These are phyloP conservation scores for Metschnikowia anglica DNA, from an alignment of 805 yeast genomes.

Conservation along the genomic window DNA sequence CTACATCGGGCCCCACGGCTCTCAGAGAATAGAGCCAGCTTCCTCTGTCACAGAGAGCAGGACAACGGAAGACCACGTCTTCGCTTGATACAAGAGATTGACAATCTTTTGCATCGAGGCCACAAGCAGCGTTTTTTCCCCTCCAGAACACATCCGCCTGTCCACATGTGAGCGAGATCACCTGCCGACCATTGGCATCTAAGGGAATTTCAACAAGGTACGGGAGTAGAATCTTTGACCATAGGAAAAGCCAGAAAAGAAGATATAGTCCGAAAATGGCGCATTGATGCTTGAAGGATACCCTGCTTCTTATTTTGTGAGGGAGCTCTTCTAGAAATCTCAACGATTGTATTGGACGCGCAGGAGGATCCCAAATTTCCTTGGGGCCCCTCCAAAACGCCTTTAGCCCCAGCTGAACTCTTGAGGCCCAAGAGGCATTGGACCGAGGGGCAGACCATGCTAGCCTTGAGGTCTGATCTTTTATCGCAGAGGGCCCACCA, in stretches of 20 bases:
- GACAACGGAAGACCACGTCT: slow-evolving; percentile 67
- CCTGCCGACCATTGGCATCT: slow-evolving; percentile 18
- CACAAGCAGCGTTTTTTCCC: slow-evolving; percentile 77
- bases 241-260: slow-evolving; percentile 45
- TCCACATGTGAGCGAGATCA: slow-evolving; percentile 50
- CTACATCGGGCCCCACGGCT: slow-evolving; percentile 66
- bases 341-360: slow-evolving; percentile 31
- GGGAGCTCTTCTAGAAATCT: slow-evolving; percentile 47
- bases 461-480: background rate
- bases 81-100: slow-evolving; percentile 39
- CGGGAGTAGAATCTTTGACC: slow-evolving; percentile 42
- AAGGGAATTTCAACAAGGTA: slow-evolving; percentile 46
- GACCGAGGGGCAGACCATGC: background rate
- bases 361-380: slow-evolving; percentile 47
- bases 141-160: slow-evolving; percentile 56
- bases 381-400: slow-evolving; percentile 58
- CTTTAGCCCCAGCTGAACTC: background rate
- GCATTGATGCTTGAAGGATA: slow-evolving; percentile 28
- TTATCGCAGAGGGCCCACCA: background rate
- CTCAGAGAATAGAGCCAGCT: slow-evolving; percentile 73
- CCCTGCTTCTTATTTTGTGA: slow-evolving; percentile 27
- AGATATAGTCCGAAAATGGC: slow-evolving; percentile 40
- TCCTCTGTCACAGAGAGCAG: slow-evolving; percentile 80
- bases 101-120: slow-evolving; percentile 65
- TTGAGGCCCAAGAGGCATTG: background rate